Base-by-base conservation (phyloP, 2,329 filamentous ascomycete species). In the Neonectria sp. region DNA sequence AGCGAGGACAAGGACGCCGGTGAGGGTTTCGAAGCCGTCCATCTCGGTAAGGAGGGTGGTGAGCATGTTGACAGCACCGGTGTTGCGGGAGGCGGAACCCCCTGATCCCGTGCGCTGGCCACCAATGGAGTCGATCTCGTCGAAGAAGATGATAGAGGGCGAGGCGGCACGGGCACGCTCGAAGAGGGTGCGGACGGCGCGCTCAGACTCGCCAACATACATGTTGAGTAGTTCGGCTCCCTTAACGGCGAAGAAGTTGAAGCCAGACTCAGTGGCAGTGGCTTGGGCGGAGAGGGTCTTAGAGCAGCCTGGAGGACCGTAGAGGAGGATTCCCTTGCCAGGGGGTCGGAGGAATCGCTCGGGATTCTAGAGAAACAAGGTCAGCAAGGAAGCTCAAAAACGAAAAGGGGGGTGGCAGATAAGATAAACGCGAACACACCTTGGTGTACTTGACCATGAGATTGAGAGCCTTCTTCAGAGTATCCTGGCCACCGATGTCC, bases 191-290 rank as follows among this genome's bases (percentile, higher is more conserved):
- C 95, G 90, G 48, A 98, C 88, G 8, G 92, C 91, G 12, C 94
- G 90, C 82, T 98, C 95, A 2, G 95, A 95, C 80, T 98, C 95
- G 68, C 95, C 95, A 21, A 98, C 95, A 80, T 98, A 98, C 93
- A 97, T 97, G 82, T 95, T 97, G 67, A 97, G 90, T 13, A 98
- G 88, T 81, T 98, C 95, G 40, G 94, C 94, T 29, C 95, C 95
- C 82, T 98, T 97, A 71, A 98, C 93, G 9, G 95, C 92, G 77
- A 98, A 91, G 85, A 98, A 98, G 79, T 98, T 98, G 81, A 97
- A 91, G 4, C 93, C 92, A 33, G 93, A 94, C 79, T 97, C 95
- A 7, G 94, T 97, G 17, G 95, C 95, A 73, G 97, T 89, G 31
- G 95, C 95, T 79, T 97, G 95, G 0, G 95, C 95, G 0, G 91